A percentile compares a stretch with the other conserved stretches of the same genome.
Conservation (phyloP, 495 filamentous ascomycete genomes). For the Rusavskia elegans region DNA sequence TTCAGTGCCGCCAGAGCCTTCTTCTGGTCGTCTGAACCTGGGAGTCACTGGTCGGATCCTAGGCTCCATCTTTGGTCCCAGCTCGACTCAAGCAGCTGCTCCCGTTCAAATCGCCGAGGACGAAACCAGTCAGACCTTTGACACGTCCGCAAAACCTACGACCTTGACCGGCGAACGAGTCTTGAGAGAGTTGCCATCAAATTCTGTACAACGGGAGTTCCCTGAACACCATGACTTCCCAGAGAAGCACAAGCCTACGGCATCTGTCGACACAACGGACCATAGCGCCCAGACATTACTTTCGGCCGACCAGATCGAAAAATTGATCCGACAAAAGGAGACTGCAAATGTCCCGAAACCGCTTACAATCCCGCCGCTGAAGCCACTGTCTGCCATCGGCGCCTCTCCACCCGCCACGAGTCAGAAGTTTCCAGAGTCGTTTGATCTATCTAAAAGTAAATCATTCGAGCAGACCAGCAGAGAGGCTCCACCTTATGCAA, state of each 20-base stretch:
- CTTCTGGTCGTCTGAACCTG: not conserved
- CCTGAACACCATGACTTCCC: slow-evolving; percentile 2
- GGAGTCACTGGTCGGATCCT: slow-evolving; percentile 16
- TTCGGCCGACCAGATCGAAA: slow-evolving; percentile 56
- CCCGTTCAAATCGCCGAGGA: slow-evolving; percentile 38
- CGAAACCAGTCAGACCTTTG: slow-evolving; percentile 28
- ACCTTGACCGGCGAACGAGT: slow-evolving; percentile 22
- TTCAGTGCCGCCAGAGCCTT: not conserved
- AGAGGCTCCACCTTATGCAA: slow-evolving; percentile 9
- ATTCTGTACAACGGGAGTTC: slow-evolving; percentile 14
- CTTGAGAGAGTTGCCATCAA: slow-evolving; percentile 29
- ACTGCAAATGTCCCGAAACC: slow-evolving; percentile 20
- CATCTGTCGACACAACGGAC: slow-evolving; percentile 31
- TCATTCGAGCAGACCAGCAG: slow-evolving; percentile 10
- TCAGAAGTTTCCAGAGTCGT: not conserved
- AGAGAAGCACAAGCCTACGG: slow-evolving; percentile 12
- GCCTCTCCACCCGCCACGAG: slow-evolving; percentile 6
- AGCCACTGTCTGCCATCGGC: slow-evolving; percentile 14
- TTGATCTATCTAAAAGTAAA: slow-evolving; percentile 8
- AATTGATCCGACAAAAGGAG: slow-evolving; percentile 34
- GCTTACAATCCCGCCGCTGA: slow-evolving; percentile 18
- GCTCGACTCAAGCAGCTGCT: slow-evolving; percentile 8
- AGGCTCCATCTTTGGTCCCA: slow-evolving; percentile 29
- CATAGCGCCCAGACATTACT: slow-evolving; percentile 60
- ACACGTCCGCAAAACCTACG: slow-evolving; percentile 18